These are phyloP conservation scores for Styphnolobium japonicum DNA, from an alignment of 306 rosid genomes.

Conservation along the genomic window DNA sequence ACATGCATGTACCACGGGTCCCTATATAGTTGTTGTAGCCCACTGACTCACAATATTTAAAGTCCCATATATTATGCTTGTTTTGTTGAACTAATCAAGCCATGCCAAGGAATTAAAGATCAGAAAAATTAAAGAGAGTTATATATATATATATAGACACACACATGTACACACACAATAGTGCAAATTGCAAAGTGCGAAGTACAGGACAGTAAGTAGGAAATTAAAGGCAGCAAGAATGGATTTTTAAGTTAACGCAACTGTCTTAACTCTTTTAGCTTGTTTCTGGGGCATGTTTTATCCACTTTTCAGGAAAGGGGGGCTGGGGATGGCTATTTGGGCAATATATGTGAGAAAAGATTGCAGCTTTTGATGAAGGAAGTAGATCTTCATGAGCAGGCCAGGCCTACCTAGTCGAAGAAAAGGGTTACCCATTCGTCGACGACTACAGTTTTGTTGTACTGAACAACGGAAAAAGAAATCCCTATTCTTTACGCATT, in stretches of 20 bases:
- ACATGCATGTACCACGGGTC: slow-evolving; percentile 19
- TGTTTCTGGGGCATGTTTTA: neutral
- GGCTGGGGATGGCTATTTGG: neutral
- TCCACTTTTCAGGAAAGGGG: neutral
- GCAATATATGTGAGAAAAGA: neutral
- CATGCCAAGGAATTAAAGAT: neutral
- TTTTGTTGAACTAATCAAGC: neutral
- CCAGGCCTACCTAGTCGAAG: slow-evolving; percentile 11
- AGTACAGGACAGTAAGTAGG: neutral
- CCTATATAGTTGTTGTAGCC: slow-evolving; percentile 11
- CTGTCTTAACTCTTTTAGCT: neutral
- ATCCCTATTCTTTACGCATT: slow-evolving; percentile 6
- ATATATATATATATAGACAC: too few relatives aligned
- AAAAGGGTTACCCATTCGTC: neutral
- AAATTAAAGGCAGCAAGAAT: neutral
- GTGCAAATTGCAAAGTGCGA: too few relatives aligned
- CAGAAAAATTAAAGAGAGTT: too few relatives aligned
- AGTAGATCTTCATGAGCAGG: neutral
- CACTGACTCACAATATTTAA: slow-evolving; percentile 24
- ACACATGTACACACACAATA: too few relatives aligned
- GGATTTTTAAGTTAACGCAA: neutral
- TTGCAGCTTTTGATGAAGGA: slow-evolving; percentile 2
- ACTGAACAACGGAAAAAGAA: neutral
- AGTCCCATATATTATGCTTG: neutral
- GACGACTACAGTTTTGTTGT: neutral